These are phyloP conservation scores for Blakeslea trispora DNA, from an alignment of 371 early-diverging fungal genomes.

Conservation along the genomic window DNA sequence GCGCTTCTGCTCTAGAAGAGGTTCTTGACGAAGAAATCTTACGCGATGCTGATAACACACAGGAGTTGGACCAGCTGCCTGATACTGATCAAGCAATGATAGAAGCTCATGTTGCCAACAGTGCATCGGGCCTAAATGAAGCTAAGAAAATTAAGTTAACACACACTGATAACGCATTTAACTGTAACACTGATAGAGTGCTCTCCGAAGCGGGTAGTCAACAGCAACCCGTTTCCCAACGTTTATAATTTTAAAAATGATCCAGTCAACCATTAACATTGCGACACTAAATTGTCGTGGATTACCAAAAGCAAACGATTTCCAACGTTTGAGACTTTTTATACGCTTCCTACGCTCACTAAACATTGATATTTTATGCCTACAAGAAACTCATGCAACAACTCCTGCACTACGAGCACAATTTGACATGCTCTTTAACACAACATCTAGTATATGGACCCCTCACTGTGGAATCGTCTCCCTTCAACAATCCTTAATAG, in stretches of 20 bases:
- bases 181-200: neutral
- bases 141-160: no score
- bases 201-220: neutral
- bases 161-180: neutral
- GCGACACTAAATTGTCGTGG: conserved; percentile 6
- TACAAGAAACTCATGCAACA: conserved; percentile 18
- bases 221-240: neutral
- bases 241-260: neutral
- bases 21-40: no score
- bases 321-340: conserved; percentile 2
- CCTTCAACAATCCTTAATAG: neutral
- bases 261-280: neutral
- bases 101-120: no score
- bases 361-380: neutral
- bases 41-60: no score
- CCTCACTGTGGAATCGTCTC: conserved; percentile 4
- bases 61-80: no score
- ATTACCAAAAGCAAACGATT: conserved; percentile 5
- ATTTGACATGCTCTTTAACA: conserved; percentile 3
- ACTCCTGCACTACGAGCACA: neutral
- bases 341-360: conserved; percentile 1
- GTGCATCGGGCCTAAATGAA: no score
- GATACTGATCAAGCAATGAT: no score
- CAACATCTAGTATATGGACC: neutral
- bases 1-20: no score